Conservation (phyloP, 805 yeast genomes). For the Priceomyces carsonii region DNA sequence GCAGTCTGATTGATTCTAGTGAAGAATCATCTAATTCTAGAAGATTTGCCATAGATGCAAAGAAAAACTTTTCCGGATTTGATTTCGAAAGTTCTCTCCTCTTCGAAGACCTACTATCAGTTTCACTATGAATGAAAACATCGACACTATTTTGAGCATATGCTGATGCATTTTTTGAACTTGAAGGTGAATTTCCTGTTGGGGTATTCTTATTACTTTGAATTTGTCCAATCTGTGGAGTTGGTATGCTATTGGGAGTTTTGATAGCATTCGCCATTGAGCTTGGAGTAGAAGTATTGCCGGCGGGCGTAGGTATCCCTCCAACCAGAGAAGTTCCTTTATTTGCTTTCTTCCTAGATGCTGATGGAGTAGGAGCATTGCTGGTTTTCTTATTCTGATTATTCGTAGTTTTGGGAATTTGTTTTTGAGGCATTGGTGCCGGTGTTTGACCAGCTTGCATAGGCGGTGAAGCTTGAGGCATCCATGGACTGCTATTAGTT, state of each 20-base stretch:
- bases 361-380: constrained; percentile 12
- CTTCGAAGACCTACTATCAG: constrained; percentile 44
- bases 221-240: constrained; percentile 38
- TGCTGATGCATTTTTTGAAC: constrained; percentile 12
- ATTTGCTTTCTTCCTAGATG: constrained; percentile 21
- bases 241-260: constrained; percentile 45
- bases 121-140: constrained; percentile 22
- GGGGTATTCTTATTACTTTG: constrained; percentile 46
- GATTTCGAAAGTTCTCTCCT: constrained; percentile 46
- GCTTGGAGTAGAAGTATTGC: constrained; percentile 35
- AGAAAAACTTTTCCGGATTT: constrained; percentile 51
- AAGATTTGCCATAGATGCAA: constrained; percentile 52
- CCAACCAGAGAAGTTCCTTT: constrained; percentile 24
- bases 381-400: constrained; percentile 10
- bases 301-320: constrained; percentile 36
- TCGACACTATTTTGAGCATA: constrained; percentile 20
- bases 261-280: constrained; percentile 39
- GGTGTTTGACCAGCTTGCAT: constrained; percentile 14
- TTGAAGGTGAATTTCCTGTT: constrained; percentile 35
- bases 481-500: constrained; percentile 27
- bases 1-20: constrained; percentile 14
- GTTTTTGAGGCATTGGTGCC: constrained; percentile 7
- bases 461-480: constrained; percentile 20
- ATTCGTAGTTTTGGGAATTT: constrained; percentile 9
- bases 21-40: constrained; percentile 41